Percentiles rank a stretch among this genome's conserved stretches.
Evolutionary conservation across 139 green algal genomes (phyloP).

Genomic region (Diplosphaera chodatii): DNA sequence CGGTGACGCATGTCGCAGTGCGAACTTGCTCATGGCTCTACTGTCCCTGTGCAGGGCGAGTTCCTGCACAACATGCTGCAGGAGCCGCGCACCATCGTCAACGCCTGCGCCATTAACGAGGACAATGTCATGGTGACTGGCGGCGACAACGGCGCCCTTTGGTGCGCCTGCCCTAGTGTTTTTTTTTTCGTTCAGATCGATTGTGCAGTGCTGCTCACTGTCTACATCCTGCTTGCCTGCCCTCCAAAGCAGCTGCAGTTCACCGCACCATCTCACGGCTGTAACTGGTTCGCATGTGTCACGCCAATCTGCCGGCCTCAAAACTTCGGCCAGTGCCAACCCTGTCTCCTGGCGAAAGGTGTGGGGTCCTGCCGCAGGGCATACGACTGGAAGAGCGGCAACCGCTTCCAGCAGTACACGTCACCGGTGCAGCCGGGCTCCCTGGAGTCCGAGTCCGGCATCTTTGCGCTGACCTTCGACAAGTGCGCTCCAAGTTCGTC

Average conservation of each 20-base stretch:
- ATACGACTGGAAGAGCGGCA: slow-evolving; percentile 93
- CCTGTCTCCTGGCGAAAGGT: neutral
- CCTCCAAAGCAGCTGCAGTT: neutral
- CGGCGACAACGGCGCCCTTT: slow-evolving; percentile 70
- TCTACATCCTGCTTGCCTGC: neutral
- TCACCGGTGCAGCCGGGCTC: slow-evolving; percentile 86
- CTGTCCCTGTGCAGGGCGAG: slow-evolving; percentile 48
- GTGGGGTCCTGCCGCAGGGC: slow-evolving; percentile 37
- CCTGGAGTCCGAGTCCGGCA: slow-evolving; percentile 81
- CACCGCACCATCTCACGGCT: no score
- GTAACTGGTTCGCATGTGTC: no score
- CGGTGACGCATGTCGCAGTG: no score
- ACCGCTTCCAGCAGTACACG: slow-evolving; percentile 88
- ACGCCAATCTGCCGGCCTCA: no score
- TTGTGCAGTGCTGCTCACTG: neutral
- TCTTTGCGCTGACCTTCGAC: slow-evolving; percentile 77
- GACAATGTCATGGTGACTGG: slow-evolving; percentile 89
- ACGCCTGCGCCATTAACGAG: slow-evolving; percentile 88
- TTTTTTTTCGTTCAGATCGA: neutral
- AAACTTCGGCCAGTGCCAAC: slow-evolving; percentile 7
- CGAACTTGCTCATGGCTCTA: no score
- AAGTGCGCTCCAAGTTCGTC: no score
- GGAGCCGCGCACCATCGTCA: slow-evolving; percentile 90
- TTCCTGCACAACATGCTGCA: slow-evolving; percentile 98
- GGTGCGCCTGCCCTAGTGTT: slow-evolving; percentile 26